Conservation (phyloP, 176 grass and related monocot species). For the Urochloa ruziziensis region DNA sequence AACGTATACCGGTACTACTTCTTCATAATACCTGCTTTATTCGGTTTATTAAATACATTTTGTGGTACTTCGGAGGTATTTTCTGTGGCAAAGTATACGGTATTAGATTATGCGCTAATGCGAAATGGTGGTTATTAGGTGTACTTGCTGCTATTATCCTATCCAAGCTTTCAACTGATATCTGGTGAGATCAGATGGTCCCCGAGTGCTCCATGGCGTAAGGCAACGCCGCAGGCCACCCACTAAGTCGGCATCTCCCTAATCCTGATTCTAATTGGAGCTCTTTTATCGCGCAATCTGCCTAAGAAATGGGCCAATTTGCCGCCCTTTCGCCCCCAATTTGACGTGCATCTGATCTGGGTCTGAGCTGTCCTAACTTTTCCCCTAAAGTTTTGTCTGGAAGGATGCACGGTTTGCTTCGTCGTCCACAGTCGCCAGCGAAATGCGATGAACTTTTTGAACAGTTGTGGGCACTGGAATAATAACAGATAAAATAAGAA, state of each 20-base stretch:
- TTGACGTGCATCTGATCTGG: slow-evolving; percentile 49
- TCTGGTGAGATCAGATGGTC: slow-evolving; percentile 34
- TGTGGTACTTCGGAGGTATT: neutral
- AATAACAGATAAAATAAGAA: slow-evolving; percentile 1
- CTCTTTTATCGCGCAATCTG: neutral
- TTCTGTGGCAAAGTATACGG: too few species aligned
- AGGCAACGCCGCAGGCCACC: neutral
- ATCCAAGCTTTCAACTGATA: slow-evolving; percentile 12
- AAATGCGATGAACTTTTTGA: slow-evolving; percentile 13
- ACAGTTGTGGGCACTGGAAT: slow-evolving; percentile 19
- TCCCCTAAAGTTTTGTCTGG: slow-evolving; percentile 20
- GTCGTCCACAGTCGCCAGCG: slow-evolving; percentile 20
- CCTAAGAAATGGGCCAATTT: slow-evolving; percentile 27
- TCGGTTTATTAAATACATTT: neutral
- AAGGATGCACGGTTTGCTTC: neutral
- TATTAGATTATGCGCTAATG: neutral
- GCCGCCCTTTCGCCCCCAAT: neutral
- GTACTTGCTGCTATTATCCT: slow-evolving; percentile 30
- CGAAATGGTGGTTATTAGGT: neutral
- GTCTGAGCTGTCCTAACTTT: slow-evolving; percentile 37
- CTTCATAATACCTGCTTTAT: neutral
- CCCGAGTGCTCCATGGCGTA: slow-evolving; percentile 32
- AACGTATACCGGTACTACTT: neutral
- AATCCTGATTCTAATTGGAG: neutral
- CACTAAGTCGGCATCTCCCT: slow-evolving; percentile 26